Evolutionary conservation across 73 alveolate genomes (phyloP).

Genomic region (Stentor coeruleus): DNA sequence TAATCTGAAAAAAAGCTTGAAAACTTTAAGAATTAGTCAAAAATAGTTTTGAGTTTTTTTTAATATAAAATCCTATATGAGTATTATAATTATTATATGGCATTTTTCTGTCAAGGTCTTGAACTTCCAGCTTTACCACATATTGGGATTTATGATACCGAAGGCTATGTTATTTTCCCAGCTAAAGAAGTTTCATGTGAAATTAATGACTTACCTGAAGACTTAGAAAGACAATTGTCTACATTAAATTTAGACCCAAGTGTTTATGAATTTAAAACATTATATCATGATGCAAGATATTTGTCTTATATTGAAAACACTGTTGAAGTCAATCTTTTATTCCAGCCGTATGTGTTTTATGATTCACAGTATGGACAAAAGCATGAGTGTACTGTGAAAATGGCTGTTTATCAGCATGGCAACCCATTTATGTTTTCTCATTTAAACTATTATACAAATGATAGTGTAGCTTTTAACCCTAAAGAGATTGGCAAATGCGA

Average conservation of each 20-base stretch:
- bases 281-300: background rate
- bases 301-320: no score
- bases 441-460: background rate
- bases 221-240: background rate
- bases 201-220: background rate
- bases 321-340: background rate
- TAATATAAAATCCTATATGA: no score
- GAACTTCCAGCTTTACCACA: background rate
- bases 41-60: no score
- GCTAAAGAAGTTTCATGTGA: background rate
- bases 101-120: background rate
- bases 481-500: background rate
- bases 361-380: background rate
- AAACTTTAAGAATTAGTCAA: no score
- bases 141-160: background rate
- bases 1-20: no score
- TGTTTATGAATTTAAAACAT: background rate
- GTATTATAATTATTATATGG: background rate
- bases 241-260: no score
- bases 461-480: background rate
- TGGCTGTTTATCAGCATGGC: background rate
- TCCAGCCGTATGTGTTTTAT: background rate
- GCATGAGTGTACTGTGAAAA: background rate
- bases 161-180: background rate
- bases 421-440: background rate